These are phyloP conservation scores for Tremella fuciformis DNA, from an alignment of 768 basidiomycete genomes.

Conservation along the genomic window DNA sequence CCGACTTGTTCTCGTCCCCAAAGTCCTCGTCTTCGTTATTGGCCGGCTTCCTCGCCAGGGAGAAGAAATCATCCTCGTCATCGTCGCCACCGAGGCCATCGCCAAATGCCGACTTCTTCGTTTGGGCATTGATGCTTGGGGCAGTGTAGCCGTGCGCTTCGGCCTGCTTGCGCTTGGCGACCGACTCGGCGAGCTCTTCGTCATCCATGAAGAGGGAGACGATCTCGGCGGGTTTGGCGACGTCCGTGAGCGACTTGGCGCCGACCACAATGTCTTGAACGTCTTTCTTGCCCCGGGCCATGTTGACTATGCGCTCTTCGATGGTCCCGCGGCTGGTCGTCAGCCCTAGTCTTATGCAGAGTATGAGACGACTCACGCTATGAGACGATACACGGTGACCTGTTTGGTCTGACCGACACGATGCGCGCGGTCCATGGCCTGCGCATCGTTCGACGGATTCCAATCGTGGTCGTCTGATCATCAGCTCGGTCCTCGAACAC, in stretches of 20 bases:
- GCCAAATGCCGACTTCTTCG: slow-evolving; percentile 23
- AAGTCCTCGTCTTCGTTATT: slow-evolving; percentile 46
- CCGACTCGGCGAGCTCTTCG: slow-evolving; percentile 64
- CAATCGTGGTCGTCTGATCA: slow-evolving; percentile 73
- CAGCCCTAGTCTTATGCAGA: not conserved
- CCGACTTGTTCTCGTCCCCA: slow-evolving; percentile 29
- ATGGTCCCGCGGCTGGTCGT: slow-evolving; percentile 42
- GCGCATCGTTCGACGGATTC: slow-evolving; percentile 97
- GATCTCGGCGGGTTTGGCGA: slow-evolving; percentile 92
- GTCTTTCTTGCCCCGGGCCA: slow-evolving; percentile 96
- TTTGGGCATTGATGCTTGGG: slow-evolving; percentile 32
- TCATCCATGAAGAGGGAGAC: slow-evolving; percentile 91
- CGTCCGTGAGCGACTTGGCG: slow-evolving; percentile 89
- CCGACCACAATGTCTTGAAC: slow-evolving; percentile 99
- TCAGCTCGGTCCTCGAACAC: slow-evolving; percentile 8
- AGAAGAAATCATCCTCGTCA: slow-evolving; percentile 51
- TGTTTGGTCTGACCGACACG: slow-evolving; percentile 94
- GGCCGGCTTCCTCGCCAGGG: slow-evolving; percentile 24
- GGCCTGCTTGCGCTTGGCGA: slow-evolving; percentile 49
- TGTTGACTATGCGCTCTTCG: slow-evolving; percentile 90
- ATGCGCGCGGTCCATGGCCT: slow-evolving; percentile 98
- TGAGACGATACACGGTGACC: slow-evolving; percentile 92
- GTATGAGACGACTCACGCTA: slow-evolving; percentile 57
- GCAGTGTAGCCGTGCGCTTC: slow-evolving; percentile 47
- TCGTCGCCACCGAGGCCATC: slow-evolving; percentile 32